Conservation (phyloP, 495 filamentous ascomycete genomes). For the Neurospora sp. region DNA sequence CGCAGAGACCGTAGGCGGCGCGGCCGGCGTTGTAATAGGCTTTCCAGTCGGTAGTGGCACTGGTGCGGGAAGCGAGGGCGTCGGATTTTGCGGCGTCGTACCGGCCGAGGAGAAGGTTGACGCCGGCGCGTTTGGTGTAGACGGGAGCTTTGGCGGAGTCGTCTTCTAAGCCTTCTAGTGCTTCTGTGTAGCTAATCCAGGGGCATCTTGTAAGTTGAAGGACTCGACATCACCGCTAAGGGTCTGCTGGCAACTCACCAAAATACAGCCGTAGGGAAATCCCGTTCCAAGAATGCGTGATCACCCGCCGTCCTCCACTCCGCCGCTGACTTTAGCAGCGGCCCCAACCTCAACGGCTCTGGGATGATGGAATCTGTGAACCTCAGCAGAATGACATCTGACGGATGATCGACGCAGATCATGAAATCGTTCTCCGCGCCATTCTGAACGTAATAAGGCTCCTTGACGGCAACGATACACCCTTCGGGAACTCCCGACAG, state of each 20-base stretch:
- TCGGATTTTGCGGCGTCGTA: constrained; percentile 41
- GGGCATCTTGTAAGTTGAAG: not conserved
- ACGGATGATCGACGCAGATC: constrained; percentile 45
- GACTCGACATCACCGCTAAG: no score
- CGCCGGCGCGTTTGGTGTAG: constrained; percentile 37
- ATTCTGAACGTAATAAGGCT: constrained; percentile 41
- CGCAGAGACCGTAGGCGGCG: constrained; percentile 37
- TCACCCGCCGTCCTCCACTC: constrained; percentile 26
- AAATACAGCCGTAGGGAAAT: constrained; percentile 25
- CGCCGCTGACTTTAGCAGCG: constrained; percentile 19
- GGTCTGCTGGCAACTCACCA: no score
- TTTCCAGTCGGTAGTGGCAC: constrained; percentile 29
- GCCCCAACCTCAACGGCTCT: constrained; percentile 16
- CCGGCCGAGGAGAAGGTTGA: constrained; percentile 30
- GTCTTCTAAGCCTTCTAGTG: constrained; percentile 13
- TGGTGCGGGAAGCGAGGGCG: constrained; percentile 23
- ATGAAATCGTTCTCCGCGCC: constrained; percentile 29
- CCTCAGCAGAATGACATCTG: constrained; percentile 29
- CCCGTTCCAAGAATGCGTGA: constrained; percentile 24
- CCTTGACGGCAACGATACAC: constrained; percentile 37
- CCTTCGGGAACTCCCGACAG: constrained; percentile 21
- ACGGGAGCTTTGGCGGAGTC: constrained; percentile 12
- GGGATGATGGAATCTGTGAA: constrained; percentile 17
- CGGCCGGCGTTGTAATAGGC: constrained; percentile 38
- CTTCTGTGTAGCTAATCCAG: constrained; percentile 22